A percentile compares a stretch with the other conserved stretches of the same genome.
phyloP scores from a whole-genome alignment of 176 grass and related monocot genomes.

The Zizania latifolia region DNA sequence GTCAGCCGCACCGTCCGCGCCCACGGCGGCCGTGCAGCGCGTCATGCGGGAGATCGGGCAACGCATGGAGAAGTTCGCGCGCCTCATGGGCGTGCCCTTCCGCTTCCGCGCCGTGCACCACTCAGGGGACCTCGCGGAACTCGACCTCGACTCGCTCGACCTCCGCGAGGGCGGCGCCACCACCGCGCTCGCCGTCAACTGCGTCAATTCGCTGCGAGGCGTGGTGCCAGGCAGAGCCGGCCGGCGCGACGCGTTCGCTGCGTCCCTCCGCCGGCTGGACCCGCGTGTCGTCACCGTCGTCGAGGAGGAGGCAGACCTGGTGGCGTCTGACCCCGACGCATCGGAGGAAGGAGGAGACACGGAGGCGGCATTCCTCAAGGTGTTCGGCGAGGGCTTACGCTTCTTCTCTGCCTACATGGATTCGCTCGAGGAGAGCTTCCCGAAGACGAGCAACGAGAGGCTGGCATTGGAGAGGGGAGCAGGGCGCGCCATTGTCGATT shows the following conservation, averaged over 20 bases:
- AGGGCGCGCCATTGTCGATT: constrained; percentile 69
- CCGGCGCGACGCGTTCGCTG: constrained; percentile 51
- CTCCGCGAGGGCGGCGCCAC: constrained; percentile 41
- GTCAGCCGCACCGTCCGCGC: constrained; percentile 43
- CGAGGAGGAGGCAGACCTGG: constrained; percentile 91
- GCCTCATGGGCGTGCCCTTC: constrained; percentile 97
- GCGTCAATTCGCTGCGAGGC: constrained; percentile 63
- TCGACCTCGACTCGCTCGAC: constrained; percentile 75
- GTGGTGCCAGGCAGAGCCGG: constrained; percentile 42
- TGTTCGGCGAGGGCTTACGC: constrained; percentile 68
- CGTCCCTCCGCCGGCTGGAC: constrained; percentile 51
- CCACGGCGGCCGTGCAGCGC: constrained; percentile 57
- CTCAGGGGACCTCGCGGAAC: constrained; percentile 65
- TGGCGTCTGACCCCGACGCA: not conserved
- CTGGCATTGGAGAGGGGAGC: constrained; percentile 73
- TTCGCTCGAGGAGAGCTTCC: constrained; percentile 89
- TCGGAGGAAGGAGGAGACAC: constrained; percentile 39
- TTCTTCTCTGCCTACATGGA: constrained; percentile 96
- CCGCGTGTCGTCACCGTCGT: constrained; percentile 80
- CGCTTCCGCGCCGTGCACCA: constrained; percentile 79
- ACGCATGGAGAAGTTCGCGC: constrained; percentile 96
- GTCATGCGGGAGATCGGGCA: constrained; percentile 97
- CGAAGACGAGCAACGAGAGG: constrained; percentile 83
- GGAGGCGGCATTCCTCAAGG: constrained; percentile 74
- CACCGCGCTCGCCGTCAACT: constrained; percentile 77